These are phyloP conservation scores for Neonectria coccinea DNA, from an alignment of 2,329 filamentous ascomycete genomes.

Conservation along the genomic window DNA sequence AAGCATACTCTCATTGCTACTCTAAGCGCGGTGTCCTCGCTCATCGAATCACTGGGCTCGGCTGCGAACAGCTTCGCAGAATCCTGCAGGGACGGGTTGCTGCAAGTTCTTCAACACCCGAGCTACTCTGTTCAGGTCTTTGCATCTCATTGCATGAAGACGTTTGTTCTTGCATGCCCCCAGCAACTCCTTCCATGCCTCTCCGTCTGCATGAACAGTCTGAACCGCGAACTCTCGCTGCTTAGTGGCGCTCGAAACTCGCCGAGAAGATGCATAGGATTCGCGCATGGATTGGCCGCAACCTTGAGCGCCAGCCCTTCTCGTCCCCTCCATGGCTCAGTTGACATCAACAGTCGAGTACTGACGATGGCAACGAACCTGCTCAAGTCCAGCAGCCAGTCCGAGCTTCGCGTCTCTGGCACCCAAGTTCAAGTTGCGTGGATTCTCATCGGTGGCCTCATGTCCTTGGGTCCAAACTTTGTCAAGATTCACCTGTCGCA, in stretches of 20 bases:
- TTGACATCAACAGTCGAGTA: constrained; percentile 93
- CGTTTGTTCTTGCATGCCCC: constrained; percentile 89
- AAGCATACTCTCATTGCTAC: constrained; percentile 87
- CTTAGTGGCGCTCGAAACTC: constrained; percentile 81
- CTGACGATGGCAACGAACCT: constrained; percentile 91
- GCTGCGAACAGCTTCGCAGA: constrained; percentile 85
- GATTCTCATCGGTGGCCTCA: constrained; percentile 95
- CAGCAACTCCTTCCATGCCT: constrained; percentile 91
- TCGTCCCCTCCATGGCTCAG: constrained; percentile 91
- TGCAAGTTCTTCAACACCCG: constrained; percentile 92
- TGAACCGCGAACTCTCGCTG: constrained; percentile 85
- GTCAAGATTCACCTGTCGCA: constrained; percentile 98
- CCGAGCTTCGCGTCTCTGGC: constrained; percentile 88
- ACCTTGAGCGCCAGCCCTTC: constrained; percentile 89
- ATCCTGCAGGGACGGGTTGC: constrained; percentile 82
- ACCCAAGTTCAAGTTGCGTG: constrained; percentile 98
- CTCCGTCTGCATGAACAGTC: constrained; percentile 96
- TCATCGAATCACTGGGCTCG: constrained; percentile 84
- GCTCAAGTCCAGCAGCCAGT: constrained; percentile 91
- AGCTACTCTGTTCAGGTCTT: constrained; percentile 97
- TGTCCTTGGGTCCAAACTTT: constrained; percentile 97
- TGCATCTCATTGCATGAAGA: constrained; percentile 85
- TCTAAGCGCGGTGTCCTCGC: constrained; percentile 80
- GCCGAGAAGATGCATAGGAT: constrained; percentile 85
- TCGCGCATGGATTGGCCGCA: constrained; percentile 90